A percentile compares a stretch with the other conserved stretches of the same genome.
Conservation (phyloP, 257 asterid genomes). For the Solanum peruvianum region DNA sequence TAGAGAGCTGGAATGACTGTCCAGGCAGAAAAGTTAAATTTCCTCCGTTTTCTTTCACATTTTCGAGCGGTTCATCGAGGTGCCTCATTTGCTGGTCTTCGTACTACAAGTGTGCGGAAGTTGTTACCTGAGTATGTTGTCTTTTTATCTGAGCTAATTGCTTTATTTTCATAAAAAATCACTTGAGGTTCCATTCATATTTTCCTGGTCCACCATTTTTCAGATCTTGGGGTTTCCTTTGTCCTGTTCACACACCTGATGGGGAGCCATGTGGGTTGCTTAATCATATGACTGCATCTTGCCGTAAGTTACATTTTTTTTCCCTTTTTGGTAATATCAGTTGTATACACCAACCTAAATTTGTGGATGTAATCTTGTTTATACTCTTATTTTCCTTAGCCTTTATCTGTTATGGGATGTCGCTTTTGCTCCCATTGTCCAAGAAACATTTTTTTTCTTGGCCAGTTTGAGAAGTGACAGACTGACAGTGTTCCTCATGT, state of each 20-base stretch:
- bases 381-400: background rate
- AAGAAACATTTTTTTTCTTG: background rate
- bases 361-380: background rate
- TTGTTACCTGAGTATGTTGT: conserved; percentile 91
- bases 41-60: conserved; percentile 83
- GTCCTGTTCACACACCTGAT: conserved; percentile 99
- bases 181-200: background rate
- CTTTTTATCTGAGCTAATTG: background rate
- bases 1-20: conserved; percentile 97
- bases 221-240: conserved; percentile 97
- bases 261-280: conserved; percentile 98
- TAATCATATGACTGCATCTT: conserved; percentile 84
- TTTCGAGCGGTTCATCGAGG: conserved; percentile 98
- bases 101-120: conserved; percentile 94
- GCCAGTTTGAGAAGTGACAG: background rate
- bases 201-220: background rate
- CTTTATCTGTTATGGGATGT: background rate
- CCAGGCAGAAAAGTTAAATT: conserved; percentile 83
- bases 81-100: conserved; percentile 93
- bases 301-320: conserved; percentile 54
- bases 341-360: background rate
- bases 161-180: background rate
- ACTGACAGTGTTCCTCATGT: background rate
- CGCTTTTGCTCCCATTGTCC: background rate
- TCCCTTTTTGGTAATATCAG: background rate